phyloP scores from a whole-genome alignment of 768 basidiomycete genomes.

The Chalciporus piperatus region DNA sequence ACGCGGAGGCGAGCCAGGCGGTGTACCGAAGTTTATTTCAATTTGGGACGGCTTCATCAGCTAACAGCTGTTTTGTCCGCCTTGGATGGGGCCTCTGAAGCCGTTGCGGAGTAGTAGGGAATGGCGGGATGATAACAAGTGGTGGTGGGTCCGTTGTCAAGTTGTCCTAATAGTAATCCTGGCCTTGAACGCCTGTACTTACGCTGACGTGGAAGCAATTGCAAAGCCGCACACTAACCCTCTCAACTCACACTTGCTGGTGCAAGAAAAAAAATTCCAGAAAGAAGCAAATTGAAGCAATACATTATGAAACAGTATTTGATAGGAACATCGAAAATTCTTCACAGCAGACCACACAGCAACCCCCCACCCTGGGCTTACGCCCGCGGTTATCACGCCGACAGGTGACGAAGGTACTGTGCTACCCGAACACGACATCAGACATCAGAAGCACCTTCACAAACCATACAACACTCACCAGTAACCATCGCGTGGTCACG shows the following conservation, averaged over 20 bases:
- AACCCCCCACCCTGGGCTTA: background rate
- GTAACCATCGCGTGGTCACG: slow-evolving; percentile 90
- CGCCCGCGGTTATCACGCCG: slow-evolving; percentile 8
- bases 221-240: background rate
- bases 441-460: background rate
- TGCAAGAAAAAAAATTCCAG: background rate
- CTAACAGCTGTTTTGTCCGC: slow-evolving; percentile 19
- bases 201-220: background rate
- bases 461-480: slow-evolving; percentile 41
- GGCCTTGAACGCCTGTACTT: no score
- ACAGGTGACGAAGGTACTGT: slow-evolving; percentile 46
- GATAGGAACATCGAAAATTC: slow-evolving; percentile 18
- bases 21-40: slow-evolving; percentile 66
- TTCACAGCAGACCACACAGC: background rate
- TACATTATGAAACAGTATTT: slow-evolving; percentile 18
- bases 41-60: slow-evolving; percentile 65
- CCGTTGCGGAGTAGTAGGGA: slow-evolving; percentile 1
- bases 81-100: slow-evolving; percentile 8
- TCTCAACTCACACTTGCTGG: background rate
- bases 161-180: background rate
- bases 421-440: slow-evolving; percentile 29
- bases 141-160: background rate
- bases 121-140: background rate
- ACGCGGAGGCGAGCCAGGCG: slow-evolving; percentile 45
- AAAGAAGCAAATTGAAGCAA: slow-evolving; percentile 1